A percentile compares a stretch with the other conserved stretches of the same genome.
phyloP scores from a whole-genome alignment of 2,329 filamentous ascomycete species.

The Scytalidium sp. region DNA sequence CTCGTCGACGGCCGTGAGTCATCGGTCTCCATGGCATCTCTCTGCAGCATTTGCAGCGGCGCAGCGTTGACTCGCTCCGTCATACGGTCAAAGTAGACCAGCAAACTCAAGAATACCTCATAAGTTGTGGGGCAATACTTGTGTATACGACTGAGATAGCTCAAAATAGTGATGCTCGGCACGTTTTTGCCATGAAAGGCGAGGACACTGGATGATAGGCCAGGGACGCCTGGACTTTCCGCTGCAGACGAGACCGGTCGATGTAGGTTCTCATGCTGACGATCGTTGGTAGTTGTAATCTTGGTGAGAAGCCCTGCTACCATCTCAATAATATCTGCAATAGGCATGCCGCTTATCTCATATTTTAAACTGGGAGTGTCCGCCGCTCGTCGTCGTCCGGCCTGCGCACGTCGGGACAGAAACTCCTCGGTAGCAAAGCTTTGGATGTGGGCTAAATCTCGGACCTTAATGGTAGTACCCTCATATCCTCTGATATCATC shows the following conservation, averaged over 20 bases:
- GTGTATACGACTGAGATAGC: conserved; percentile 93
- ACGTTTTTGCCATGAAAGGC: conserved; percentile 99
- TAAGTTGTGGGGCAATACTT: conserved; percentile 99
- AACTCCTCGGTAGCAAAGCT: conserved; percentile 79
- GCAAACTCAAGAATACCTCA: conserved; percentile 90
- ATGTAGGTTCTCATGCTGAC: conserved; percentile 88
- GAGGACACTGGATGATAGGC: conserved; percentile 71
- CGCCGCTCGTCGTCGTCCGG: conserved; percentile 49
- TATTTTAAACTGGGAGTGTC: conserved; percentile 59
- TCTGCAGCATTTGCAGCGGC: conserved; percentile 64
- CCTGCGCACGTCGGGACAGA: conserved; percentile 50
- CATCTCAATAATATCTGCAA: conserved; percentile 98
- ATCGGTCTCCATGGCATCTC: conserved; percentile 25
- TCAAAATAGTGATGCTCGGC: conserved; percentile 92
- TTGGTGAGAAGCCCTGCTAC: conserved; percentile 94
- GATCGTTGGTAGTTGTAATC: conserved; percentile 94
- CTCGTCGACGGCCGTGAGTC: conserved; percentile 22
- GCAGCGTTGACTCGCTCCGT: conserved; percentile 89
- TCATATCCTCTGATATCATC: conserved; percentile 34
- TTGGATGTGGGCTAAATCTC: conserved; percentile 87
- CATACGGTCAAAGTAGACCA: conserved; percentile 99
- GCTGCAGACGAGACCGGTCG: conserved; percentile 62
- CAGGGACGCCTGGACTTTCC: conserved; percentile 53
- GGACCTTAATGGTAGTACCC: conserved; percentile 66
- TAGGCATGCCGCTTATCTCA: conserved; percentile 97